phyloP scores from a whole-genome alignment of 108 stramenopile genomes.

The Nitzschia sp. region DNA sequence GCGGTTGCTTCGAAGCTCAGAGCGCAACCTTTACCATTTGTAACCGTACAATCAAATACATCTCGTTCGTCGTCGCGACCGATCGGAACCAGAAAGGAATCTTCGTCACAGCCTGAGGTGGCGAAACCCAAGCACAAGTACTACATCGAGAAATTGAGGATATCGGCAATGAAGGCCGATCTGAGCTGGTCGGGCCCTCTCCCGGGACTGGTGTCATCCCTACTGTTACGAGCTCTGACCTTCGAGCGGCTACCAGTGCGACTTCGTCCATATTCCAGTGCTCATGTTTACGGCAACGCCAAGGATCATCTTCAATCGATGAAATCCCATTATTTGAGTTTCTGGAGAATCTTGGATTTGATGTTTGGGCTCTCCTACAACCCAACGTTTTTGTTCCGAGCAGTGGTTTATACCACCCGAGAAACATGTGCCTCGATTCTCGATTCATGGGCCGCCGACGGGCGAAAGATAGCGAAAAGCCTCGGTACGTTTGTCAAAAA shows the following conservation, averaged over 20 bases:
- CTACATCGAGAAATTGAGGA: conserved; percentile 58
- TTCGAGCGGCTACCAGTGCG: conserved; percentile 54
- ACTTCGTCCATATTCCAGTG: conserved; percentile 43
- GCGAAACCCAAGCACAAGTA: conserved; percentile 48
- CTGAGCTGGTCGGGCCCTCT: conserved; percentile 61
- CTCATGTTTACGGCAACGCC: conserved; percentile 53
- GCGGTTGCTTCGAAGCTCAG: conserved; percentile 39
- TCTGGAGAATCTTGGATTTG: conserved; percentile 58
- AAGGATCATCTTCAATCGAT: conserved; percentile 49
- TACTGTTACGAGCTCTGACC: conserved; percentile 47
- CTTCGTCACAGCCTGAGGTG: conserved; percentile 2
- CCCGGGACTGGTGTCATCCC: conserved; percentile 30
- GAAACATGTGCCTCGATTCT: conserved; percentile 43
- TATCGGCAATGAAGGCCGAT: conserved; percentile 52
- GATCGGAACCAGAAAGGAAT: conserved; percentile 8
- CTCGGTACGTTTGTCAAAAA: conserved; percentile 6
- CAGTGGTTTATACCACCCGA: conserved; percentile 41
- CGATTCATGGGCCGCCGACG: conserved; percentile 23
- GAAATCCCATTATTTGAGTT: conserved; percentile 51
- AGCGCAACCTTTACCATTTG: conserved; percentile 16
- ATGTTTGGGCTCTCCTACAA: conserved; percentile 50
- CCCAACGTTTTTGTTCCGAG: conserved; percentile 52
- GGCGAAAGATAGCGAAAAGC: neutral
- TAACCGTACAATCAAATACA: conserved; percentile 10
- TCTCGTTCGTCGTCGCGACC: conserved; percentile 5